Evolutionary conservation across 306 rosid species (phyloP).

Genomic region (Cajanus cajan): DNA sequence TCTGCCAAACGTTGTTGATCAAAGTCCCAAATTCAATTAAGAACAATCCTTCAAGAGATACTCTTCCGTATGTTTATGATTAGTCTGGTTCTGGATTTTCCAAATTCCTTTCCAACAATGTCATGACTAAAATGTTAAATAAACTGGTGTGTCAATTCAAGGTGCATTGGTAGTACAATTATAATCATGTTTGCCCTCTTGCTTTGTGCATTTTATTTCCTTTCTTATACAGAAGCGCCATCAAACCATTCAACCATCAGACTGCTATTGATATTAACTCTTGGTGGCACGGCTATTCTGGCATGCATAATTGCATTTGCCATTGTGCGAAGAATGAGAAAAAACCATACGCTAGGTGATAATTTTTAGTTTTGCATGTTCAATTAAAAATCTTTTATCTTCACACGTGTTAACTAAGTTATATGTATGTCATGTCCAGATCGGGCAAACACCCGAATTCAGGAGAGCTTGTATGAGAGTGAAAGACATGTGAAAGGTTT

Average conservation of each 20-base stretch:
- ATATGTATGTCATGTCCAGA: conserved; percentile 5
- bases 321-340: conserved; percentile 4
- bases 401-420: not conserved
- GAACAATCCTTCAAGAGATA: not conserved
- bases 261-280: not conserved
- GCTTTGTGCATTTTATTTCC: not conserved
- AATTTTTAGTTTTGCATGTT: not conserved
- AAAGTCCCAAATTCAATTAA: not conserved
- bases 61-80: not conserved
- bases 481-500: conserved; percentile 31
- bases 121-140: not conserved
- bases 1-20: not conserved
- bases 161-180: not conserved
- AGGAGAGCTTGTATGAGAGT: conserved; percentile 14
- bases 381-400: not conserved
- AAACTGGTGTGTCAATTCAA: not conserved
- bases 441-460: not conserved
- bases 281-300: not conserved
- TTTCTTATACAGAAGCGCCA: conserved; percentile 2
- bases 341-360: conserved; percentile 16
- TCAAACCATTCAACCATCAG: not conserved
- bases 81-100: not conserved
- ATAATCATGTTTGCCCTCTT: not conserved
- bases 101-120: not conserved
- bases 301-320: not conserved